These are phyloP conservation scores for Talaromyces amestolkiae DNA, from an alignment of 2,329 filamentous ascomycete species.

Conservation along the genomic window DNA sequence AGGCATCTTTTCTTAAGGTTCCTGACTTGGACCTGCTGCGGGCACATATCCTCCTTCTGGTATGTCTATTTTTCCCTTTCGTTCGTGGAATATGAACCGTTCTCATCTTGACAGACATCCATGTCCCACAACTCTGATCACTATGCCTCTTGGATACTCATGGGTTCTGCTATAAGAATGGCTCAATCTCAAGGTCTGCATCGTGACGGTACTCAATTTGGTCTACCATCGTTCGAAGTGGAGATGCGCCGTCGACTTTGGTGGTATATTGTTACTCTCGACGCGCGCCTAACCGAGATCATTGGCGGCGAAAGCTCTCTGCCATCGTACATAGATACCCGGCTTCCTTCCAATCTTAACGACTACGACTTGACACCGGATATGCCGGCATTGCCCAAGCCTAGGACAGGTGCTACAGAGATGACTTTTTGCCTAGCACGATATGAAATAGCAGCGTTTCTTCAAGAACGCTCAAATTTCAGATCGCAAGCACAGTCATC, in stretches of 20 bases:
- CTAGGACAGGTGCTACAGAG: not conserved
- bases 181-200: not conserved
- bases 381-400: not conserved
- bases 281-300: not conserved
- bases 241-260: not conserved
- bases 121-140: not conserved
- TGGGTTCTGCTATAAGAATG: not conserved
- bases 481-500: not conserved
- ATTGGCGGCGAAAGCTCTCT: not conserved
- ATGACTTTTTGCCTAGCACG: not conserved
- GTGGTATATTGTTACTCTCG: not conserved
- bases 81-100: not conserved
- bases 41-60: not conserved
- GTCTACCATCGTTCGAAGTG: not conserved
- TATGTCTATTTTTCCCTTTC: not conserved
- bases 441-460: not conserved
- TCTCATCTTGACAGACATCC: not conserved
- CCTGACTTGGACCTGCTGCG: not conserved
- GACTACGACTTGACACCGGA: not conserved
- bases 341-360: not conserved
- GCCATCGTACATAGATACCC: not conserved
- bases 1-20: not conserved
- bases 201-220: not conserved
- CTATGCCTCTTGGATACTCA: not conserved
- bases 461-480: not conserved